Conservation (phyloP, 2,329 filamentous ascomycete species). For the Lasiodiplodia hormozganensis region DNA sequence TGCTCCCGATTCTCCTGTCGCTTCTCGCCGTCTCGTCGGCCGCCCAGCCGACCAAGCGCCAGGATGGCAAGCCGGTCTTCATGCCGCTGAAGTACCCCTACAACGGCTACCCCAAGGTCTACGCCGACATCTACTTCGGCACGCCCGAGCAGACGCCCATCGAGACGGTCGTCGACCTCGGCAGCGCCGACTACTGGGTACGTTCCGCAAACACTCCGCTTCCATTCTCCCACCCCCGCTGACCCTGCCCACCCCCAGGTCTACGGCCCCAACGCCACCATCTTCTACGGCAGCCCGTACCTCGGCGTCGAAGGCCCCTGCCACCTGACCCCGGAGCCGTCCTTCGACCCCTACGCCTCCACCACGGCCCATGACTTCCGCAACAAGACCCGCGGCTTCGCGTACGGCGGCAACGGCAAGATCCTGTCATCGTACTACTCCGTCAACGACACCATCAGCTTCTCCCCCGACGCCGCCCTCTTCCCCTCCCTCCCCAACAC, state of each 20-base stretch:
- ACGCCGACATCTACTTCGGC: slow-evolving; percentile 28
- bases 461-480: not conserved
- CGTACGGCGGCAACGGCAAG: slow-evolving; percentile 31
- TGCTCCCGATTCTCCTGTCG: not conserved
- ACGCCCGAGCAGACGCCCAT: slow-evolving; percentile 25
- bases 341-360: slow-evolving; percentile 23
- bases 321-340: slow-evolving; percentile 22
- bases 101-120: slow-evolving; percentile 29
- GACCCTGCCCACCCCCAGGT: not conserved
- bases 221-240: not conserved
- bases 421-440: slow-evolving; percentile 11
- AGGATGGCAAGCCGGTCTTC: not conserved
- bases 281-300: slow-evolving; percentile 29
- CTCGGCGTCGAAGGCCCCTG: slow-evolving; percentile 28
- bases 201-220: not conserved
- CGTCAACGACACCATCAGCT: slow-evolving; percentile 8
- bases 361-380: not conserved
- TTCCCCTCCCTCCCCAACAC: slow-evolving; percentile 35
- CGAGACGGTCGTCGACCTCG: slow-evolving; percentile 27
- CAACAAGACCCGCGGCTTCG: slow-evolving; percentile 7
- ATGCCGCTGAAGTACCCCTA: slow-evolving; percentile 25
- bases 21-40: not conserved
- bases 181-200: slow-evolving; percentile 30
- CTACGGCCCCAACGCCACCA: slow-evolving; percentile 30
- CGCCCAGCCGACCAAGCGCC: not conserved